These are phyloP conservation scores for Entomortierella lignicola DNA, from an alignment of 192 early-diverging fungal species.

Conservation along the genomic window DNA sequence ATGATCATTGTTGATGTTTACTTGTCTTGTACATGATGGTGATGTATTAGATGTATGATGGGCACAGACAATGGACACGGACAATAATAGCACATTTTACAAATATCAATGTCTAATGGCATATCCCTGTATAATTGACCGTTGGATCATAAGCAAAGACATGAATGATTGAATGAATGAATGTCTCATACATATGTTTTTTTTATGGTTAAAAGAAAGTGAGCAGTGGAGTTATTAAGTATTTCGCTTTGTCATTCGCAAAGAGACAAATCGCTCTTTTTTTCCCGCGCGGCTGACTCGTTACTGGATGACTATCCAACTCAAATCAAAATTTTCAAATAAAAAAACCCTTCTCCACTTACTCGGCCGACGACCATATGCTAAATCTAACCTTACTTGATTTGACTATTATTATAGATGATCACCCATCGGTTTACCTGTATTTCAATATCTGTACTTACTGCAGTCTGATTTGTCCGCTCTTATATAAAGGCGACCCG, in stretches of 20 bases:
- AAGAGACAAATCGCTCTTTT: neutral
- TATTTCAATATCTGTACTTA: neutral
- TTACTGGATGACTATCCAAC: neutral
- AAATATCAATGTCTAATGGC: no score
- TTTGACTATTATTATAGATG: no score
- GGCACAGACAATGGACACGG: no score
- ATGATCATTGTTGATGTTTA: no score
- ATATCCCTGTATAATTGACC: no score
- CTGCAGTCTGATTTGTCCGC: neutral
- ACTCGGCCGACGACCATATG: conserved; percentile 9
- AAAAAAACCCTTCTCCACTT: neutral
- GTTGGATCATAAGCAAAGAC: no score
- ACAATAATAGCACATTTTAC: no score
- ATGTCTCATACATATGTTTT: neutral
- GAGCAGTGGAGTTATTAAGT: neutral
- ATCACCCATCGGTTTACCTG: neutral
- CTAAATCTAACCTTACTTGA: neutral
- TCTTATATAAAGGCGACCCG: neutral
- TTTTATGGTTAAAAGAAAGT: neutral
- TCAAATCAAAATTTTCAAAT: neutral
- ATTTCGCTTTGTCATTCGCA: neutral
- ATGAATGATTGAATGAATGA: no score
- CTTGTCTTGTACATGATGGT: no score
- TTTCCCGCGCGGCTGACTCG: neutral
- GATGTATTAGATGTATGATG: no score